Evolutionary conservation across 1,284 basidiomycete species (phyloP), one percentile per base, ranked within the genome.

Genomic region (Puccinia sorghi): DNA sequence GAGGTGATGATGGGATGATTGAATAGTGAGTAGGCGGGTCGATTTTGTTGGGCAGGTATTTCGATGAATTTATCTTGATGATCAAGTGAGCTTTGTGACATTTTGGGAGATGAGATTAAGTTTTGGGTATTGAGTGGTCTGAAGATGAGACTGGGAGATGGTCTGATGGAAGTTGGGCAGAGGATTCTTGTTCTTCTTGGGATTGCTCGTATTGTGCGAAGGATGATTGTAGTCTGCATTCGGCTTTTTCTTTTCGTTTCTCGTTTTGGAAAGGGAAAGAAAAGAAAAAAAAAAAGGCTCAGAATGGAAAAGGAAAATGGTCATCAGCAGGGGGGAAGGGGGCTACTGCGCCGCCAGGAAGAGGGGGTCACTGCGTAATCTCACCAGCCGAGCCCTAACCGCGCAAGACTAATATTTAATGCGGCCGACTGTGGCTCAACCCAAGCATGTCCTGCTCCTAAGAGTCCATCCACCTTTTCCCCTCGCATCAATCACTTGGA

Each of bases 1-100:
- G 82, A 81, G 56, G 72, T 81, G 71, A 83, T 81, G 57, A 83
- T 79, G 17, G 77, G 79, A 41, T 17, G 48, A 54, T 70, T 50
- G 50, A 79, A 79, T n/a, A 63, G 32, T 61, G 52, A 15, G 54
- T 70, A 78, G 32, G 66, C 22, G 12, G 37, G 64, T 17, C 32
- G 57, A 25, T 37, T 11, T 52, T 41, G 39, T 17, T 43, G 20
- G 22, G 46, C 20, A 5, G 75, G 39, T n/a, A 59, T 39, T 9
- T 75, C 25, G 48, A 50, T 63, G 48, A 78, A 69, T 48, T 32
- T 32, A 32, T 32, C 32, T 32, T 25, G 27, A 27, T 48, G 15
- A 66, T 52, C 39, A 15, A 39, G 37, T 25, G 22, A 25, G 22
- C 3, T 11, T 56, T 22, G n/a, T n/a, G 52, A 8, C 9, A 22